Conservation (phyloP, 306 rosid genomes). For the Cicer pinnatifidum region DNA sequence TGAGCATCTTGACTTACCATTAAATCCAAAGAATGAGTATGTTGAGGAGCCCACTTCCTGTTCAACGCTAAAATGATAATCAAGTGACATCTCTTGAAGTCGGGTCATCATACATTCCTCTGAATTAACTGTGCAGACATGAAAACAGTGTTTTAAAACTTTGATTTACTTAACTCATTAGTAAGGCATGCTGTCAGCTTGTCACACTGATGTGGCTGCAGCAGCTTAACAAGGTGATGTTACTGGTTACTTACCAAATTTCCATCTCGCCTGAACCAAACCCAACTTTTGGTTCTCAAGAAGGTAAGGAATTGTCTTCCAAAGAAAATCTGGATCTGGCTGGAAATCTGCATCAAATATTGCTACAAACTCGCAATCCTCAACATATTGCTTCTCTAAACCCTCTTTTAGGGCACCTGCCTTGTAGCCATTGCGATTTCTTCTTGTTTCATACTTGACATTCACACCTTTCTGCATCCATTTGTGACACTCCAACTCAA, state of each 20-base stretch:
- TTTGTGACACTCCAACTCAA: constrained; percentile 54
- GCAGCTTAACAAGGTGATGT: constrained; percentile 26
- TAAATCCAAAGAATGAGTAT: constrained; percentile 67
- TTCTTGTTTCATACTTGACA: constrained; percentile 60
- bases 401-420: constrained; percentile 69
- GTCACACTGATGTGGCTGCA: constrained; percentile 38
- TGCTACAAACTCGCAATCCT: constrained; percentile 58
- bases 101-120: constrained; percentile 64
- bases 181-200: constrained; percentile 26
- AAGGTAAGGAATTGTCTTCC: constrained; percentile 60
- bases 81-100: constrained; percentile 66
- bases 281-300: constrained; percentile 61
- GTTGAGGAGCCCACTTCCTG: constrained; percentile 71
- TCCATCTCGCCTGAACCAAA: constrained; percentile 68
- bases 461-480: constrained; percentile 61
- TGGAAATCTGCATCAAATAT: constrained; percentile 71
- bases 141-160: constrained; percentile 16
- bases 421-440: constrained; percentile 63
- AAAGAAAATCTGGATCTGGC: constrained; percentile 62
- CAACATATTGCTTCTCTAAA: constrained; percentile 56
- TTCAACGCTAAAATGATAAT: constrained; percentile 64
- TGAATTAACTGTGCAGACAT: constrained; percentile 53
- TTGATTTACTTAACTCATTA: constrained; percentile 33
- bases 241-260: constrained; percentile 54
- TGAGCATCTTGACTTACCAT: constrained; percentile 48